These are phyloP conservation scores for Aspergillus calidoustus DNA, from an alignment of 2,329 filamentous ascomycete species.

Conservation along the genomic window DNA sequence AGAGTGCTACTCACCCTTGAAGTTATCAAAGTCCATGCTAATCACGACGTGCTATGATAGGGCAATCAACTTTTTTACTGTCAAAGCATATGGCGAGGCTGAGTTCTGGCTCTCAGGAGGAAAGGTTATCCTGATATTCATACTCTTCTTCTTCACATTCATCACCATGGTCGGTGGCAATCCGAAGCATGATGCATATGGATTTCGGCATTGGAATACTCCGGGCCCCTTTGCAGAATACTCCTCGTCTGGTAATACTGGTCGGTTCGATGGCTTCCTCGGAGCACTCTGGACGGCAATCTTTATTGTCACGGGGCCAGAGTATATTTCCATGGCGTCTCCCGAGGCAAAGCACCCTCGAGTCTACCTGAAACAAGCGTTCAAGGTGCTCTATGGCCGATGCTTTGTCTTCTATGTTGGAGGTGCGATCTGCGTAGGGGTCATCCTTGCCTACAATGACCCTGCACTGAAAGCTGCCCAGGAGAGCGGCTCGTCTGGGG, in stretches of 20 bases:
- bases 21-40: too few relatives aligned
- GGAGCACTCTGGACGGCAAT: constrained; percentile 72
- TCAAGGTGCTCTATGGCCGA: constrained; percentile 74
- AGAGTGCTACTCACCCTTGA: too few relatives aligned
- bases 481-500: too few relatives aligned
- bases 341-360: constrained; percentile 71
- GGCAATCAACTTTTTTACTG: constrained; percentile 1
- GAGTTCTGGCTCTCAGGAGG: constrained; percentile 18
- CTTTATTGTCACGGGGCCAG: constrained; percentile 65
- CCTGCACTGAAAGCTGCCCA: not conserved
- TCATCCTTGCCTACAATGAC: constrained; percentile 46
- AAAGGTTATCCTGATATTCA: constrained; percentile 69
- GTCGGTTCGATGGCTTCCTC: constrained; percentile 57
- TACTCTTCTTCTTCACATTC: constrained; percentile 72
- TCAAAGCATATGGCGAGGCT: constrained; percentile 14
- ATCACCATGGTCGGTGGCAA: constrained; percentile 79
- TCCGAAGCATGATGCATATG: constrained; percentile 68
- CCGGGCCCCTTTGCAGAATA: constrained; percentile 46
- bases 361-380: constrained; percentile 68
- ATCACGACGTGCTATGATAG: too few relatives aligned
- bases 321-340: constrained; percentile 60
- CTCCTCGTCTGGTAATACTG: constrained; percentile 63
- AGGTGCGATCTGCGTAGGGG: constrained; percentile 69
- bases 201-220: constrained; percentile 64
- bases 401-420: constrained; percentile 73